Conservation (phyloP, 1,139 yeast species). For the Zygoascus sp. region DNA sequence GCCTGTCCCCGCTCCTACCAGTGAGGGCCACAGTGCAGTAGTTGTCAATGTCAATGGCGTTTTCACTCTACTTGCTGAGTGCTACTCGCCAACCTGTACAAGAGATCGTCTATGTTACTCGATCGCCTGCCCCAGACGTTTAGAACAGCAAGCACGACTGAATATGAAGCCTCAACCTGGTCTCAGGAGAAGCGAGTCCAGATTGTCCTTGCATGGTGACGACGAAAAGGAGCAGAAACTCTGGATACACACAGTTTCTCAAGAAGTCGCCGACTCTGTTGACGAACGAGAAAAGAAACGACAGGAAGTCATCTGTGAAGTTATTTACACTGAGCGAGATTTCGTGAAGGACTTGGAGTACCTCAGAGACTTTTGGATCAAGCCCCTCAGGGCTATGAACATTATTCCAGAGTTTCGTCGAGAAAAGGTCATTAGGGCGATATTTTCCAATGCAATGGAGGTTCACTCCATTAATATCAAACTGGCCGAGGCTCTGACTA, state of each 20-base stretch:
- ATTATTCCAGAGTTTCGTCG: slow-evolving; percentile 86
- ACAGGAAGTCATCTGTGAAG: slow-evolving; percentile 93
- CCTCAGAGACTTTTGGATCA: slow-evolving; percentile 88
- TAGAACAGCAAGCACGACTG: slow-evolving; percentile 91
- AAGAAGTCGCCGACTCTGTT: slow-evolving; percentile 68
- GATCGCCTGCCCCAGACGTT: slow-evolving; percentile 93
- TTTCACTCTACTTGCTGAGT: slow-evolving; percentile 84
- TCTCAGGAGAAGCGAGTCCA: slow-evolving; percentile 73
- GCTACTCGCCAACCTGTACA: slow-evolving; percentile 96
- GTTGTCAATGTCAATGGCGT: slow-evolving; percentile 72
- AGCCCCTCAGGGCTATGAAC: slow-evolving; percentile 79
- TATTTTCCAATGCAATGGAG: slow-evolving; percentile 86
- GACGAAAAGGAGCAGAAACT: slow-evolving; percentile 81
- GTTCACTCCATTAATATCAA: slow-evolving; percentile 77
- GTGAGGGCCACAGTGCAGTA: slow-evolving; percentile 13
- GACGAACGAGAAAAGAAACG: slow-evolving; percentile 86
- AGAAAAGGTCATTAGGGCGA: slow-evolving; percentile 85
- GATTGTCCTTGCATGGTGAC: slow-evolving; percentile 68
- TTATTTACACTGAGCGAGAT: slow-evolving; percentile 89
- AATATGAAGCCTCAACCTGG: slow-evolving; percentile 89
- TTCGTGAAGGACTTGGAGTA: slow-evolving; percentile 93
- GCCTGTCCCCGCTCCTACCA: slow-evolving; percentile 1
- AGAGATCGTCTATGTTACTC: slow-evolving; percentile 85
- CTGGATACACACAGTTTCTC: slow-evolving; percentile 93
- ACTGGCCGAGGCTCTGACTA: slow-evolving; percentile 82